Conservation (phyloP, 176 grass and related monocot species). For the Oryza coarctata region DNA sequence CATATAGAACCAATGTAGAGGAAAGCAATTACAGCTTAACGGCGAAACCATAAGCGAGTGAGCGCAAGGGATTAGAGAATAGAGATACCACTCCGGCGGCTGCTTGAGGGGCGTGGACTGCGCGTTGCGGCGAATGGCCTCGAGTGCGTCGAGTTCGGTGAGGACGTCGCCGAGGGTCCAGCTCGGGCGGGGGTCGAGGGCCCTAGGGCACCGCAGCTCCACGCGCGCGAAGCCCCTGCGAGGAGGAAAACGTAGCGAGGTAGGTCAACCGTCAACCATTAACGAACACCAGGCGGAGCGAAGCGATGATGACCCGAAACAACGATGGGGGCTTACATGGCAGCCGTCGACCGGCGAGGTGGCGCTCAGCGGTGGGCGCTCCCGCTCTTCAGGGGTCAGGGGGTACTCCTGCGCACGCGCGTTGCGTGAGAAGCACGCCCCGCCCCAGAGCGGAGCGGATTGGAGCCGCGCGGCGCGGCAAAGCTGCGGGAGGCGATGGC, state of each 20-base stretch:
- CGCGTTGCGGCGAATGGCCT: not conserved
- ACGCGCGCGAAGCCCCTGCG: constrained; percentile 34
- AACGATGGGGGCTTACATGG: constrained; percentile 13
- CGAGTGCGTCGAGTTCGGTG: constrained; percentile 32
- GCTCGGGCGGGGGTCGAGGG: constrained; percentile 37
- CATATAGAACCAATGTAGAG: not conserved
- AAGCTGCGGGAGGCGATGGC: too few relatives aligned
- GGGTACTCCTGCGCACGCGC: too few relatives aligned
- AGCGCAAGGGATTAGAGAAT: not conserved
- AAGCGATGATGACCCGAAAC: not conserved
- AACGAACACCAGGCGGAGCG: not conserved
- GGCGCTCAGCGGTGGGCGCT: not conserved
- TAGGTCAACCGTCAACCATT: not conserved
- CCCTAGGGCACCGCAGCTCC: constrained; percentile 46
- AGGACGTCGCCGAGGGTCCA: constrained; percentile 51
- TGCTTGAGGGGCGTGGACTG: constrained; percentile 37
- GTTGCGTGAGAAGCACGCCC: not conserved
- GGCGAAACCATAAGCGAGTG: not conserved
- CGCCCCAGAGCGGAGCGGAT: not conserved
- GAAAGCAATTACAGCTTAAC: not conserved
- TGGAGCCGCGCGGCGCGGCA: too few relatives aligned
- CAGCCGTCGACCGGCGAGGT: not conserved
- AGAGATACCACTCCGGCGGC: constrained; percentile 31
- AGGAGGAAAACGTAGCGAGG: not conserved
- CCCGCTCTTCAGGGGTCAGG: not conserved